Evolutionary conservation across 1,284 basidiomycete species (phyloP).

Genomic region (Marasmius oreades): DNA sequence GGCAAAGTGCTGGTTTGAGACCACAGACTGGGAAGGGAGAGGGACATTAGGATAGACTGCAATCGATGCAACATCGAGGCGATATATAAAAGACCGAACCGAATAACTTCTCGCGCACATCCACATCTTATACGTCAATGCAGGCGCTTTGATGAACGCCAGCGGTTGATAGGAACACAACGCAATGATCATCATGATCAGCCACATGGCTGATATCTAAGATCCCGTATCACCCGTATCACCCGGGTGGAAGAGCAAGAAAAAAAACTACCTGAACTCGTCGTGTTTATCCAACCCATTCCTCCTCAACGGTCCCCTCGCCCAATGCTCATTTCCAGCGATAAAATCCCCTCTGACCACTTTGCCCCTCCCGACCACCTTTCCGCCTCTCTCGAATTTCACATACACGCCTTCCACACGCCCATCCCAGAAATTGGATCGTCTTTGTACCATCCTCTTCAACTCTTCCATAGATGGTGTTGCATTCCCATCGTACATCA

Average conservation of each 20-base stretch:
- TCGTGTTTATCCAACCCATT: conserved; percentile 31
- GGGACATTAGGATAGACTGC: not conserved
- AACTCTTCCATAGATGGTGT: conserved; percentile 39
- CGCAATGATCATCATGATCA: too few relatives aligned
- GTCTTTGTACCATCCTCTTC: conserved; percentile 38
- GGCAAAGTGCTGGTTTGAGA: not conserved
- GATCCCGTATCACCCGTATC: too few relatives aligned
- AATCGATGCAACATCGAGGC: too few relatives aligned
- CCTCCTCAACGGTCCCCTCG: conserved; percentile 36
- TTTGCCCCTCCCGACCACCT: conserved; percentile 46
- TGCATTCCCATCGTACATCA: conserved; percentile 34
- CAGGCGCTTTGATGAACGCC: too few relatives aligned
- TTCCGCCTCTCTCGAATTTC: conserved; percentile 44
- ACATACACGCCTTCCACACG: conserved; percentile 58
- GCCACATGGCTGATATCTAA: too few relatives aligned
- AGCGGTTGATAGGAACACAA: too few relatives aligned
- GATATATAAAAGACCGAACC: too few relatives aligned
- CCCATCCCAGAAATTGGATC: conserved; percentile 46
- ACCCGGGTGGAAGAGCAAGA: too few relatives aligned
- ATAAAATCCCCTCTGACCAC: conserved; percentile 63
- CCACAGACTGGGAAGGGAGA: too few relatives aligned
- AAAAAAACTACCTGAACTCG: too few relatives aligned
- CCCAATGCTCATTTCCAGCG: conserved; percentile 63
- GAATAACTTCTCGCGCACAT: too few relatives aligned
- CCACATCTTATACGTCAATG: too few relatives aligned